Evolutionary conservation across 73 alveolate species (phyloP).

Genomic region (Durusdinium trenchii): DNA sequence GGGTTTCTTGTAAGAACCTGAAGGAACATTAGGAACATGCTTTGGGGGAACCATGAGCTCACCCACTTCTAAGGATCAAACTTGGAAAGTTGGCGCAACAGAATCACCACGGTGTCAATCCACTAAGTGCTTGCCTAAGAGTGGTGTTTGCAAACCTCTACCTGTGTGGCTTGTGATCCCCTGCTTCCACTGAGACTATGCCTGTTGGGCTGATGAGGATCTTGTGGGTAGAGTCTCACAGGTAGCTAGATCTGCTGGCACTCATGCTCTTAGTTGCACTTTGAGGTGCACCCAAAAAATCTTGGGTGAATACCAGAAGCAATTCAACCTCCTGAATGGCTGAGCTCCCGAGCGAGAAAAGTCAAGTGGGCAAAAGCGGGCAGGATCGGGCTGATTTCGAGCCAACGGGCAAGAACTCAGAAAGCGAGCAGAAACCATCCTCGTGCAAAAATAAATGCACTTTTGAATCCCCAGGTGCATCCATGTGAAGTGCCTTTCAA

Average conservation of each 20-base stretch:
- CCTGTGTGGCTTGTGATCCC: no score
- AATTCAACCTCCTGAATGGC: background rate
- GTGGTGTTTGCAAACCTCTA: no score
- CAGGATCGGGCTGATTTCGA: background rate
- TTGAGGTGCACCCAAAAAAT: slow-evolving; percentile 40
- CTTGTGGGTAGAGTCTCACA: background rate
- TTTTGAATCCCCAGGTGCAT: slow-evolving; percentile 36
- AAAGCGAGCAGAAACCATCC: slow-evolving; percentile 4
- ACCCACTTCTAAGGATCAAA: background rate
- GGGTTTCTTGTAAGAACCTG: background rate
- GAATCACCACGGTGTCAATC: background rate
- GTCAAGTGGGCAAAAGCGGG: background rate
- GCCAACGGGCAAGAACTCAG: background rate
- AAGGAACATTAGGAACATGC: background rate
- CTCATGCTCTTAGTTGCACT: slow-evolving; percentile 13
- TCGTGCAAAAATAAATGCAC: background rate
- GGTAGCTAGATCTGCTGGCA: background rate
- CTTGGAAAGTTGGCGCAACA: background rate
- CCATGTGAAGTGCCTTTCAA: no score
- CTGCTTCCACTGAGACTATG: slow-evolving; percentile 48
- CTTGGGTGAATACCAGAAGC: slow-evolving; percentile 46
- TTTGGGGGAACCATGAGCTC: background rate
- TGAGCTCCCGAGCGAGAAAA: background rate
- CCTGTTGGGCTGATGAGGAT: slow-evolving; percentile 67
- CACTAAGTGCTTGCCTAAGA: background rate